These are phyloP conservation scores for Penicillium crystallinum DNA, from an alignment of 495 filamentous ascomycete species.

Conservation along the genomic window DNA sequence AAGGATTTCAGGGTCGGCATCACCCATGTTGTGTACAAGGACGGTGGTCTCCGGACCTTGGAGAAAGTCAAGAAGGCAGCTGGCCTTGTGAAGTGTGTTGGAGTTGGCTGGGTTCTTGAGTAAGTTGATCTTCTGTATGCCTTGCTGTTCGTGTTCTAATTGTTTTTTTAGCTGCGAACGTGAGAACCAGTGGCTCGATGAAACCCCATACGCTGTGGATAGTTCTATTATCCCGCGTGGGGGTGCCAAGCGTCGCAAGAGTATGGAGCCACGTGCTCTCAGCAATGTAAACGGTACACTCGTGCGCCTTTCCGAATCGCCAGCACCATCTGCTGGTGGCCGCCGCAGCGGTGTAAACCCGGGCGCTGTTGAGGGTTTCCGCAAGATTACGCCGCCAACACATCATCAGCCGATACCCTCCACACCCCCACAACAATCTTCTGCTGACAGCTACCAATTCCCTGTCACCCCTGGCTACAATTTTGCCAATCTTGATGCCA, in stretches of 20 bases:
- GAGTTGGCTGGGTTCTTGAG: slow-evolving; percentile 85
- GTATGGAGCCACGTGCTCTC: slow-evolving; percentile 82
- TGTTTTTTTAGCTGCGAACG: slow-evolving; percentile 61
- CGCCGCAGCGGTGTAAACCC: slow-evolving; percentile 30
- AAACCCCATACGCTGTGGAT: slow-evolving; percentile 65
- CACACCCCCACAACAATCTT: slow-evolving; percentile 21
- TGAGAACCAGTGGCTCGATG: slow-evolving; percentile 70
- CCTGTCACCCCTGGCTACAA: slow-evolving; percentile 33
- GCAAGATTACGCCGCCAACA: slow-evolving; percentile 28
- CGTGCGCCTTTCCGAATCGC: slow-evolving; percentile 20
- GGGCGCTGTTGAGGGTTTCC: slow-evolving; percentile 35
- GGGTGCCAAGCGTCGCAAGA: slow-evolving; percentile 74
- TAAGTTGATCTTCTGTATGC: slow-evolving; percentile 36
- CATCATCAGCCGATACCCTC: slow-evolving; percentile 13
- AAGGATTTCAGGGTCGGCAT: slow-evolving; percentile 63
- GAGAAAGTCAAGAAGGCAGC: slow-evolving; percentile 76
- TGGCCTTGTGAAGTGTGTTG: slow-evolving; percentile 76
- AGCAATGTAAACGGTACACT: slow-evolving; percentile 67
- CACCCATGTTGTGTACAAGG: slow-evolving; percentile 94
- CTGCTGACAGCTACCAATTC: slow-evolving; percentile 18
- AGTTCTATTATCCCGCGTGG: slow-evolving; percentile 68
- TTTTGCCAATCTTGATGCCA: slow-evolving; percentile 37
- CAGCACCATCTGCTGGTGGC: slow-evolving; percentile 26
- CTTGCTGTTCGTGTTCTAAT: not conserved
- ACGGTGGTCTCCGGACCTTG: slow-evolving; percentile 78